A percentile compares a stretch with the other conserved stretches of the same genome.
These are phyloP conservation scores for Nemophila menziesii DNA, from an alignment of 257 asterid genomes.

Conservation along the genomic window DNA sequence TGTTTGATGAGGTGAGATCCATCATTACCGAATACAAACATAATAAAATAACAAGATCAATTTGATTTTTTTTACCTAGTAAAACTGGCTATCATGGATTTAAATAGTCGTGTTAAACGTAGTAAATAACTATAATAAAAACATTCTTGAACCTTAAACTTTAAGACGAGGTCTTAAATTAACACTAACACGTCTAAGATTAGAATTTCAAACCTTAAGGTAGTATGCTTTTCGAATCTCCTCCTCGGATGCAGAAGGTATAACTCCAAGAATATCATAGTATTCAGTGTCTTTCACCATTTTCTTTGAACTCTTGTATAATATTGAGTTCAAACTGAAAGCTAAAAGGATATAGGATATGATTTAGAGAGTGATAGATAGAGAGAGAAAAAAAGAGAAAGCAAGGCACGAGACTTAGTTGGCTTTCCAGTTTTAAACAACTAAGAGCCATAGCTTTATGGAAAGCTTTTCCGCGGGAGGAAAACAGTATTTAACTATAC, in stretches of 20 bases:
- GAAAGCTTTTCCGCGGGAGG: slow-evolving; percentile 66
- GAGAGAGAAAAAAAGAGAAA: slow-evolving; percentile 2
- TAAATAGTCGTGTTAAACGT: too few relatives aligned
- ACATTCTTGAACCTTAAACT: too few relatives aligned
- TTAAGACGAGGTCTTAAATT: too few relatives aligned
- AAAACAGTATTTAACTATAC: slow-evolving; percentile 56
- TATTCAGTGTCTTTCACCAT: slow-evolving; percentile 91
- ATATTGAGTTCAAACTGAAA: background rate
- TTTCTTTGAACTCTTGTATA: slow-evolving; percentile 3
- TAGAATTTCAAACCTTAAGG: slow-evolving; percentile 44
- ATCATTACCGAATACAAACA: too few relatives aligned
- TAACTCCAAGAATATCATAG: slow-evolving; percentile 62
- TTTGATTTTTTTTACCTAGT: too few relatives aligned
- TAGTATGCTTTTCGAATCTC: slow-evolving; percentile 82
- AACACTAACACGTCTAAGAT: too few relatives aligned
- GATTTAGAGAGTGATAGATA: slow-evolving; percentile 19
- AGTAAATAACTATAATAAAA: too few relatives aligned
- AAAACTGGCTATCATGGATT: too few relatives aligned
- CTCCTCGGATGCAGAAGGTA: slow-evolving; percentile 62
- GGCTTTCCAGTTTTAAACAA: slow-evolving; percentile 50
- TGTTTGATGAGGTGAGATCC: too few relatives aligned
- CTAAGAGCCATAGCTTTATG: slow-evolving; percentile 27
- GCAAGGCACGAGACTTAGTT: slow-evolving; percentile 19
- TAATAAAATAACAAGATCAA: too few relatives aligned
- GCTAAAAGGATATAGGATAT: slow-evolving; percentile 1